Base-by-base conservation (phyloP, 2,329 filamentous ascomycete genomes). In the Plectosphaerella cucumerina region DNA sequence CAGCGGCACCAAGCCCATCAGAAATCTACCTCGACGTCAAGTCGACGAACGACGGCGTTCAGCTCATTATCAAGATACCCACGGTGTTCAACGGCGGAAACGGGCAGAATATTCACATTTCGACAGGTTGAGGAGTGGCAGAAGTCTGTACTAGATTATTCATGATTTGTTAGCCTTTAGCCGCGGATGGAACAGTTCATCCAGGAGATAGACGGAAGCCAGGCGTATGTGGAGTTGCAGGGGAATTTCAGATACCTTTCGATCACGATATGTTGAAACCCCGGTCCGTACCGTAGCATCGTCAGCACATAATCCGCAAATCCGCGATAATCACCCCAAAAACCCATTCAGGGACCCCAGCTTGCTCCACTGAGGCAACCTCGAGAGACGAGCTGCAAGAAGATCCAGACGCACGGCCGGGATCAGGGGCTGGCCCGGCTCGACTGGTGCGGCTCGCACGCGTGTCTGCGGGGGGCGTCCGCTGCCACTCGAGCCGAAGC, bases 1-100 rank as follows among this genome's bases (percentile, higher is more conserved):
- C 65, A 3, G 62, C 65, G 4, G 62, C 61, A 5, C 72, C 72
- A 18, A 70, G 67, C 53, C 76, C 77, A 3, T 77, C 77, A 2
- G 78, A 82, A 59, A 74, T 82, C 23, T 81, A 77, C 57, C 59
- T 82, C 51, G 78, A 82, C 56, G 76, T 82, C 52, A 79, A 78
- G 62, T 81, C 77, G 33, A 82, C 78, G 5, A 77, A 71, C 39
- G 78, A 81, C 49, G 78, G 78, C 2, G 80, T 81, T 57, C 78
- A 81, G 62, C 62, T 81, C 49, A 80, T 75, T 22, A 80, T 81
- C 56, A 75, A 78, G 58, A 81, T 81, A 52, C 78, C 78, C 21
- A 81, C 77, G 2, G 73, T 80, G 22, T 80, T 81, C 58, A 72
- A 73, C 50, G 69, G 65, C 22, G 53, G 52, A n/a, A 59, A 58